phyloP scores from a whole-genome alignment of 179 eudicot genomes.

The Patellifolia procumbens region DNA sequence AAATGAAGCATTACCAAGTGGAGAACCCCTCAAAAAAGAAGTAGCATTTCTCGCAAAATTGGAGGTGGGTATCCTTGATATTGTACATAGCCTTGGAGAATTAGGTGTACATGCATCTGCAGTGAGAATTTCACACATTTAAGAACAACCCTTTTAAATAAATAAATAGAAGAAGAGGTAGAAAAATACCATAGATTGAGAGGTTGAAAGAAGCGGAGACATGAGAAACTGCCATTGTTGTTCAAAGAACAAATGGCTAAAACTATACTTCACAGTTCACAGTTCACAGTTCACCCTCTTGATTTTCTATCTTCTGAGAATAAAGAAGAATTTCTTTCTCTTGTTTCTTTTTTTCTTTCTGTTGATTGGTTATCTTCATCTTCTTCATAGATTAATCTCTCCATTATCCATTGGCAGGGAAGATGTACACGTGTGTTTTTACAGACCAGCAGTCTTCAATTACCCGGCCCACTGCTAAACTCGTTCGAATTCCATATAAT shows the following conservation, averaged over 20 bases:
- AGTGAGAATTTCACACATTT: background rate
- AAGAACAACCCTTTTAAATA: background rate
- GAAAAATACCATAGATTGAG: constrained; percentile 38
- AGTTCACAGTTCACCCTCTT: background rate
- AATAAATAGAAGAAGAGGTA: background rate
- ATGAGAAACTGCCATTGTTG: constrained; percentile 51
- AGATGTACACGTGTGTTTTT: constrained; percentile 2
- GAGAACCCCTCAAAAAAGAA: constrained; percentile 45
- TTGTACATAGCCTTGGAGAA: constrained; percentile 26
- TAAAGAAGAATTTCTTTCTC: too few relatives aligned
- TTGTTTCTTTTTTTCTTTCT: background rate
- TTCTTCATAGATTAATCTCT: too few relatives aligned
- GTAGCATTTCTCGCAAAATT: constrained; percentile 37
- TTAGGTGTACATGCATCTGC: constrained; percentile 42
- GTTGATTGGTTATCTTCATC: too few relatives aligned
- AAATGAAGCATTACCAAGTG: constrained; percentile 32
- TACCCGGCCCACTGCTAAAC: too few relatives aligned
- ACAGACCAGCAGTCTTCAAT: too few relatives aligned
- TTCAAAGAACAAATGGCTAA: background rate
- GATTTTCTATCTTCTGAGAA: constrained; percentile 24
- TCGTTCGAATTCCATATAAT: too few relatives aligned
- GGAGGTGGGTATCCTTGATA: constrained; percentile 30
- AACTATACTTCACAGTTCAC: constrained; percentile 4
- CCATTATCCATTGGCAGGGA: background rate
- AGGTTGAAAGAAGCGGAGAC: constrained; percentile 53